Percentiles rank a stretch among this genome's conserved stretches.
phyloP scores from a whole-genome alignment of 257 asterid species.

The Nicotiana tomentosiformis region DNA sequence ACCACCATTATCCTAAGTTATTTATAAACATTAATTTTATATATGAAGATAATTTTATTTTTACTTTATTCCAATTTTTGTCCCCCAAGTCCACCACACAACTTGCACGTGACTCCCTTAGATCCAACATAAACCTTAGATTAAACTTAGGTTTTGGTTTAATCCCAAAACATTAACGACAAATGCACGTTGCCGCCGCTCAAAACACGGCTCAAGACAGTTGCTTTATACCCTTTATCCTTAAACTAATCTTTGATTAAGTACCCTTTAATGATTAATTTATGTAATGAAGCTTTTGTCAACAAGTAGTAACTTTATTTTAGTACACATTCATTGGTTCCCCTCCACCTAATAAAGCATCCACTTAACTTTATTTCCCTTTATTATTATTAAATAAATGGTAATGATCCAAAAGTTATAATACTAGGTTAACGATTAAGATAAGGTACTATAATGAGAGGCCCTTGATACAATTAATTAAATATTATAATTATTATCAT shows the following conservation, averaged over 20 bases:
- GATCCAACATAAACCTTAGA: constrained; percentile 10
- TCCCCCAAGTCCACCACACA: constrained; percentile 18
- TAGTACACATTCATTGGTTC: constrained; percentile 7
- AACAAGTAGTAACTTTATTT: background rate
- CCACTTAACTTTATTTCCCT: background rate
- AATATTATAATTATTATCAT: background rate
- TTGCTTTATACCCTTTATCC: constrained; percentile 14
- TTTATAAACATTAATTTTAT: background rate
- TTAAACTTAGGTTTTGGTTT: background rate
- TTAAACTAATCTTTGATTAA: constrained; percentile 1
- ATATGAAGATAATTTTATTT: background rate
- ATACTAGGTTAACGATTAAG: constrained; percentile 3
- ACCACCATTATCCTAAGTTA: background rate
- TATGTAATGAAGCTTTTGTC: background rate
- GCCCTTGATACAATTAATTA: background rate
- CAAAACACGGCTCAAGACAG: constrained; percentile 12
- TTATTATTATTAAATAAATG: background rate
- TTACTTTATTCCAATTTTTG: background rate
- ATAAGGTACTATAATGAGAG: constrained; percentile 19
- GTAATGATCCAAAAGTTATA: background rate
- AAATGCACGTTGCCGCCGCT: constrained; percentile 13
- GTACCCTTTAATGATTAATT: background rate
- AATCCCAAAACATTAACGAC: background rate
- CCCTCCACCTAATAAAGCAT: background rate
- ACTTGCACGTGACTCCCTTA: constrained; percentile 27